These are phyloP conservation scores for Trichosporon ovoides DNA, from an alignment of 1,284 basidiomycete genomes.

Conservation along the genomic window DNA sequence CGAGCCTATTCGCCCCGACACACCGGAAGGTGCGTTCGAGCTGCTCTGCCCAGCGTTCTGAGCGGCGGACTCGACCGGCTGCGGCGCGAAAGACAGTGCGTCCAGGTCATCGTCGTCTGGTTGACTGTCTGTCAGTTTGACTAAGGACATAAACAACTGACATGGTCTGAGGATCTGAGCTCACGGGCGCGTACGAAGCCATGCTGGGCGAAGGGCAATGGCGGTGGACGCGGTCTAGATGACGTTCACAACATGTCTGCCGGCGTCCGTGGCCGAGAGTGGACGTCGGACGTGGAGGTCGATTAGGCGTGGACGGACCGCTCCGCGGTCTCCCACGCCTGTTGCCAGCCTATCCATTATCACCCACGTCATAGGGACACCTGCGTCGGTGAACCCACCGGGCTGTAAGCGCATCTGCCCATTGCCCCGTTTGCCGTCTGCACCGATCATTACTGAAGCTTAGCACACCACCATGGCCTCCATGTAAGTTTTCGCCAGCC, in stretches of 20 bases:
- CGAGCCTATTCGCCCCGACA: slow-evolving; percentile 70
- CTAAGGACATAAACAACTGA: slow-evolving; percentile 12
- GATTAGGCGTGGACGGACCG: background rate
- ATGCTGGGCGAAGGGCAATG: slow-evolving; percentile 14
- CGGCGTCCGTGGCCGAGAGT: background rate
- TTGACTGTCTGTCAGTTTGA: slow-evolving; percentile 34
- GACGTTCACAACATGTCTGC: slow-evolving; percentile 1
- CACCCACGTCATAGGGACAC: slow-evolving; percentile 1
- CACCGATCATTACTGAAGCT: background rate
- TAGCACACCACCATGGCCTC: slow-evolving; percentile 1
- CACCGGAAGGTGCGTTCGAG: slow-evolving; percentile 3
- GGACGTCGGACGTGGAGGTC: slow-evolving; percentile 4
- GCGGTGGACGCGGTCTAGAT: background rate
- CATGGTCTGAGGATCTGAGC: slow-evolving; percentile 32
- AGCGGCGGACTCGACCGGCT: background rate
- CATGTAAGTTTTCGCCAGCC: background rate
- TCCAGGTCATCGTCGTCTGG: slow-evolving; percentile 50
- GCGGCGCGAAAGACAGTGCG: slow-evolving; percentile 41
- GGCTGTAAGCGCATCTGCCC: background rate
- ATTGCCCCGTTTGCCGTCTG: background rate
- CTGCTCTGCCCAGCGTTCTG: slow-evolving; percentile 4
- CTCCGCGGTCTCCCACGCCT: background rate
- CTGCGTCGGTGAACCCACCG: slow-evolving; percentile 1
- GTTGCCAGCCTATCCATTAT: background rate
- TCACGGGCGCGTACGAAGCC: slow-evolving; percentile 28